Percentiles rank a stretch among this genome's conserved stretches.
These are phyloP conservation scores for Echinochloa phyllopogon DNA, from an alignment of 176 grass and related monocot genomes.

Conservation along the genomic window DNA sequence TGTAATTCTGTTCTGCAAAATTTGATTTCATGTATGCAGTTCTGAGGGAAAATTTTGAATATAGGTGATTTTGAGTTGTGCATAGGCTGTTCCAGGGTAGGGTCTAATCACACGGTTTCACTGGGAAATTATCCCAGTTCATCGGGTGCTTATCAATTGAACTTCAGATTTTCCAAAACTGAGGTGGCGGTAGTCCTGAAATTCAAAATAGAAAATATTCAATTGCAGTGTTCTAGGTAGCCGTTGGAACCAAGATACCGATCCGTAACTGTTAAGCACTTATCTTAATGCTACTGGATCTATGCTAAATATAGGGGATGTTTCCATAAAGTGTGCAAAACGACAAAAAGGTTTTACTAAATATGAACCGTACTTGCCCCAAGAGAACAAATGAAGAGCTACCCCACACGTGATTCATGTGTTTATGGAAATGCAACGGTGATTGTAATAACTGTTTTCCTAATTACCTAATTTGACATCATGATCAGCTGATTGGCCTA, in stretches of 20 bases:
- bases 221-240: slow-evolving; percentile 2
- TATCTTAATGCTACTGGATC: neutral
- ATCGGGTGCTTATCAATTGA: neutral
- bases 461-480: slow-evolving; percentile 30
- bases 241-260: neutral
- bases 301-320: slow-evolving; percentile 33
- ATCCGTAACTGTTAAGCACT: neutral
- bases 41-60: neutral
- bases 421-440: neutral
- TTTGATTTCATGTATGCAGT: neutral
- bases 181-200: neutral
- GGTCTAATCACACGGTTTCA: slow-evolving; percentile 1
- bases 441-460: neutral
- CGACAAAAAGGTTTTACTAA: neutral
- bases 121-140: slow-evolving; percentile 8
- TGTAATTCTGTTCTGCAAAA: neutral
- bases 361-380: neutral
- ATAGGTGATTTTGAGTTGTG: neutral
- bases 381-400: neutral
- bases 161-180: slow-evolving; percentile 1
- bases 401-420: neutral
- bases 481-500: neutral
- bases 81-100: neutral
- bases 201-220: slow-evolving; percentile 15
- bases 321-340: neutral